phyloP scores from a whole-genome alignment of 352 stramenopile species.

The Elongisporangium senticosum region DNA sequence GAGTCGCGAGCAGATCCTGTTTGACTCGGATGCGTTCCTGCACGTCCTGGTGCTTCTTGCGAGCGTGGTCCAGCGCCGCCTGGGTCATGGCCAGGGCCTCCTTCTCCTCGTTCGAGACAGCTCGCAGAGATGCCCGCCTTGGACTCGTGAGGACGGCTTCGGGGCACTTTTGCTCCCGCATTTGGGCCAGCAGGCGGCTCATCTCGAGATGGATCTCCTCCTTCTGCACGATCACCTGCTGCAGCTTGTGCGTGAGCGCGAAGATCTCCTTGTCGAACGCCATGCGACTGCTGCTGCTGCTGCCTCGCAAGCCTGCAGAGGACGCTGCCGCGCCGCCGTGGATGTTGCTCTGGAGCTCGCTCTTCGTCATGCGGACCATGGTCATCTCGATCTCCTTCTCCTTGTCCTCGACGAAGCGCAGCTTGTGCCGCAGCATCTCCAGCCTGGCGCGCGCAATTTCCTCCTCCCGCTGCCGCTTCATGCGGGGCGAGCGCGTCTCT shows the following conservation, averaged over 20 bases:
- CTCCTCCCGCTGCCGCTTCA: conserved; percentile 30
- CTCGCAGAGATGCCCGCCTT: neutral
- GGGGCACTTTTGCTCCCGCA: conserved; percentile 14
- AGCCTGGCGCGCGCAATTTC: conserved; percentile 37
- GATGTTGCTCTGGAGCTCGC: conserved; percentile 46
- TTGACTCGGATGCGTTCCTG: conserved; percentile 46
- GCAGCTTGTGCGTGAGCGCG: conserved; percentile 62
- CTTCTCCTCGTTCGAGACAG: conserved; percentile 7
- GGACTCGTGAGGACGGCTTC: neutral
- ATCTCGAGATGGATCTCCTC: conserved; percentile 74
- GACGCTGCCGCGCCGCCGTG: conserved; percentile 1
- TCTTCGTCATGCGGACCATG: conserved; percentile 70
- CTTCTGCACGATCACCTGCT: conserved; percentile 72
- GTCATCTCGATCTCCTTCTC: conserved; percentile 66
- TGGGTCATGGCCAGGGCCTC: conserved; percentile 30
- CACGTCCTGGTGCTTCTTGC: conserved; percentile 37
- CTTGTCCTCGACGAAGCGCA: conserved; percentile 55
- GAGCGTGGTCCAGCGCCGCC: conserved; percentile 33
- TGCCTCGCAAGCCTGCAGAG: neutral
- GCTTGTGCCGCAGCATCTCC: conserved; percentile 54
- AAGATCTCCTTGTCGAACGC: conserved; percentile 80
- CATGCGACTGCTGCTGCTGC: conserved; percentile 6
- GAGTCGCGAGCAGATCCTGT: conserved; percentile 34
- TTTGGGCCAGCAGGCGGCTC: conserved; percentile 40
- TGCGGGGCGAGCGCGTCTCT: conserved; percentile 7